phyloP scores from a whole-genome alignment of 1,284 basidiomycete species.

The Ustilago shanxiensis region DNA sequence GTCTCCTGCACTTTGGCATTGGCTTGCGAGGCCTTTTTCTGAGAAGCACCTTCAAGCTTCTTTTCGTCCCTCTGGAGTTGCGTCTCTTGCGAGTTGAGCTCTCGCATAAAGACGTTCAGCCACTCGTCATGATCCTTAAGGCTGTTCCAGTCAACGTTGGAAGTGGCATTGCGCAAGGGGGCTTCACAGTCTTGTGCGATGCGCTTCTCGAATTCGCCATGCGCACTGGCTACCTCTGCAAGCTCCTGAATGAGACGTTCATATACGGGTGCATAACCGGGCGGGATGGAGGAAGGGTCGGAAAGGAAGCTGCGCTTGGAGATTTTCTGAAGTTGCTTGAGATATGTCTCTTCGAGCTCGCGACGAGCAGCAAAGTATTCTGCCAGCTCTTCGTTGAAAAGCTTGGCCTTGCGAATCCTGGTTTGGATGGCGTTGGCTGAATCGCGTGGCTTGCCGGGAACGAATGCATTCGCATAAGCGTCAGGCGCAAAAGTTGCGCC shows the following conservation, averaged over 20 bases:
- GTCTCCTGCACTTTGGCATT: conserved; percentile 60
- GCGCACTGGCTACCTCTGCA: conserved; percentile 62
- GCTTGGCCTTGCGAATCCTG: conserved; percentile 59
- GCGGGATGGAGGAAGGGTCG: conserved; percentile 60
- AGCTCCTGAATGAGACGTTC: conserved; percentile 65
- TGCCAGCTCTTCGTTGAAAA: conserved; percentile 68
- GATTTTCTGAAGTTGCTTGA: conserved; percentile 73
- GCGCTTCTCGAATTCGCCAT: conserved; percentile 62
- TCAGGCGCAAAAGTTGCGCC: conserved; percentile 42
- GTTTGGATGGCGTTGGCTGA: conserved; percentile 39
- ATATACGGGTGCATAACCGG: conserved; percentile 65
- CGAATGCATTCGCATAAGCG: conserved; percentile 58
- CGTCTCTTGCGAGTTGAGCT: conserved; percentile 64
- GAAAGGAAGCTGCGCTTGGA: conserved; percentile 69
- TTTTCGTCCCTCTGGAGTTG: conserved; percentile 66
- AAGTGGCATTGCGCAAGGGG: conserved; percentile 62
- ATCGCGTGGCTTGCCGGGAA: conserved; percentile 43
- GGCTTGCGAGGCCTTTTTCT: conserved; percentile 58
- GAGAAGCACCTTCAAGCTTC: conserved; percentile 61
- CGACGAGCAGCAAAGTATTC: conserved; percentile 73
- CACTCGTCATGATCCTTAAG: conserved; percentile 63
- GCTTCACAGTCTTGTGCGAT: conserved; percentile 68
- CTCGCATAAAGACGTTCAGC: conserved; percentile 57
- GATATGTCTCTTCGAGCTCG: conserved; percentile 72
- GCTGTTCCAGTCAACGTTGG: conserved; percentile 59